phyloP scores from a whole-genome alignment of 73 alveolate genomes.

The Blepharisma stoltei region DNA sequence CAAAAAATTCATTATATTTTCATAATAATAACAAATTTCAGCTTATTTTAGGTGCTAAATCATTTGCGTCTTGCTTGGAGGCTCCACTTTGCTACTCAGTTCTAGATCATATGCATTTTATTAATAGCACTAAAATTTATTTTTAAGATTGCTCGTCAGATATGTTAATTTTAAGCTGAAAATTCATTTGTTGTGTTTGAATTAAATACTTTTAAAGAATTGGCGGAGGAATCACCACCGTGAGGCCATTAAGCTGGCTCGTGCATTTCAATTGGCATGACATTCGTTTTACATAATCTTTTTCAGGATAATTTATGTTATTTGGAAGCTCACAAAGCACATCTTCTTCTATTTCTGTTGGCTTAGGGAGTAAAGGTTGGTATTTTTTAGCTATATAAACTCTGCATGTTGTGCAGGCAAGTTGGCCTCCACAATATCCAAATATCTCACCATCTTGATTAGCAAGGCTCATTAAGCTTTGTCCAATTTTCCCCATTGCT shows the following conservation, averaged over 20 bases:
- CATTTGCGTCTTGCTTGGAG: too few relatives aligned
- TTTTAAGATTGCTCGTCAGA: too few relatives aligned
- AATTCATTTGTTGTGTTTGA: too few relatives aligned
- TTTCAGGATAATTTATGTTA: constrained; percentile 12
- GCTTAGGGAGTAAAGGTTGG: not conserved
- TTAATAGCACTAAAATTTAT: too few relatives aligned
- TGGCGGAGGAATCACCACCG: not conserved
- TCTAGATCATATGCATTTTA: too few relatives aligned
- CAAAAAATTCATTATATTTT: too few relatives aligned
- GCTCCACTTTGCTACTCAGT: too few relatives aligned
- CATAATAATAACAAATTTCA: too few relatives aligned
- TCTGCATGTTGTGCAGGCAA: constrained; percentile 35
- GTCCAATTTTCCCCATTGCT: not conserved
- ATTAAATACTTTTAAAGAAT: not conserved
- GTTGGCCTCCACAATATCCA: constrained; percentile 31
- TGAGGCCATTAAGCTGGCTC: not conserved
- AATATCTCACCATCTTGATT: constrained; percentile 20
- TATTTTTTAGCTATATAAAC: constrained; percentile 17
- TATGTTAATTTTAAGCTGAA: too few relatives aligned
- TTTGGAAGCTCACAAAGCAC: constrained; percentile 28
- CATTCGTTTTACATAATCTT: constrained; percentile 29
- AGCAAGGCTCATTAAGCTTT: constrained; percentile 3
- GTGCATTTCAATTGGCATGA: constrained; percentile 9
- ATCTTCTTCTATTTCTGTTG: constrained; percentile 24
- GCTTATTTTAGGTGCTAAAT: too few relatives aligned